Conservation (phyloP, 2,329 filamentous ascomycete genomes). For the Apiospora koreana region DNA sequence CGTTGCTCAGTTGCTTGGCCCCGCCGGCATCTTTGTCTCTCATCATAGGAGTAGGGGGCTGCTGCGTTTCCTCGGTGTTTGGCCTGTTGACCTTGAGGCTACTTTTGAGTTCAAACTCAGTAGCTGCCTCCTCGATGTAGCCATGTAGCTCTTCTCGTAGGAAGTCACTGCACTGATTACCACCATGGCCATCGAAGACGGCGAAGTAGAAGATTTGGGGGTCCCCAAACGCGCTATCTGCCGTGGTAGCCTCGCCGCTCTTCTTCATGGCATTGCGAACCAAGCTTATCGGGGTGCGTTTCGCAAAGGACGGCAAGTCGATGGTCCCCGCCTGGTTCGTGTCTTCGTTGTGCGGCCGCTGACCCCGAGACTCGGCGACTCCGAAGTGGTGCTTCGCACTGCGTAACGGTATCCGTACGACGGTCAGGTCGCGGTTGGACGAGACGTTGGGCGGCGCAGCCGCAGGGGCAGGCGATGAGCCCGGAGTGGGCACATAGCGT, state of each 20-base stretch:
- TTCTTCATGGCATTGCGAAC: conserved; percentile 46
- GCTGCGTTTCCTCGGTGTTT: conserved; percentile 11
- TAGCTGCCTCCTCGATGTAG: conserved; percentile 83
- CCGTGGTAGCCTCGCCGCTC: conserved; percentile 64
- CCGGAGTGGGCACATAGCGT: conserved; percentile 65
- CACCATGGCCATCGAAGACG: conserved; percentile 95
- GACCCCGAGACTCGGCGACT: conserved; percentile 75
- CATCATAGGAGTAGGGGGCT: conserved; percentile 22
- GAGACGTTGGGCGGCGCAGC: conserved; percentile 62
- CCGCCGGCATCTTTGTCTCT: conserved; percentile 35
- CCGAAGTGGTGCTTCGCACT: conserved; percentile 97
- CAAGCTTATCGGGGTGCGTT: conserved; percentile 69
- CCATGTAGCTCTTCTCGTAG: conserved; percentile 80
- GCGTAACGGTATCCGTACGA: conserved; percentile 90
- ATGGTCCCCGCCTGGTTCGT: conserved; percentile 92
- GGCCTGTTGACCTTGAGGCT: conserved; percentile 58
- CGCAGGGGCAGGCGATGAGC: conserved; percentile 59
- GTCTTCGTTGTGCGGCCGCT: conserved; percentile 89
- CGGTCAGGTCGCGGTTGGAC: conserved; percentile 75
- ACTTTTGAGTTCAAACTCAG: conserved; percentile 75
- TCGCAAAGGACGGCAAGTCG: conserved; percentile 89
- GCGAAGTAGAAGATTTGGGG: conserved; percentile 98
- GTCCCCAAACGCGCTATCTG: conserved; percentile 80
- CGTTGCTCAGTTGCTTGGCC: conserved; percentile 40
- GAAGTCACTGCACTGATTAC: conserved; percentile 84